These are phyloP conservation scores for Naganishia kalamii DNA, from an alignment of 768 basidiomycete species.

Conservation along the genomic window DNA sequence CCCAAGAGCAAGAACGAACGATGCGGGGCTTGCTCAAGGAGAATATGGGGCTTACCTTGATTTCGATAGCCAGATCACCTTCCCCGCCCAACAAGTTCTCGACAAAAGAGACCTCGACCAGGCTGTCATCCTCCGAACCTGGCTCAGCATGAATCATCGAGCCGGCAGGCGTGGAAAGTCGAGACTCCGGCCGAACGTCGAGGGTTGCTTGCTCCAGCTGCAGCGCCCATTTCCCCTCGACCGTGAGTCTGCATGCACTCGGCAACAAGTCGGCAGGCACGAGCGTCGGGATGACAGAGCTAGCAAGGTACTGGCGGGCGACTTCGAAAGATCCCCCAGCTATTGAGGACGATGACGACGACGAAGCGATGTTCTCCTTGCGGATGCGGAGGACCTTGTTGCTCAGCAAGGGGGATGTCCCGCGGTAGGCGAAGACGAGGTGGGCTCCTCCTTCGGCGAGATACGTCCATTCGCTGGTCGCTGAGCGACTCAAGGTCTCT, in stretches of 20 bases:
- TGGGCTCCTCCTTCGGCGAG: slow-evolving; percentile 88
- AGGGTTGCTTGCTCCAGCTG: neutral
- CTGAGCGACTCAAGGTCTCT: neutral
- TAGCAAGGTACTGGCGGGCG: neutral
- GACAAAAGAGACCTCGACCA: slow-evolving; percentile 62
- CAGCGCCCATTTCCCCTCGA: neutral
- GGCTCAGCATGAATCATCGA: neutral
- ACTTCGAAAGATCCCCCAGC: neutral
- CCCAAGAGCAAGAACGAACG: neutral
- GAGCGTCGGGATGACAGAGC: slow-evolving; percentile 58
- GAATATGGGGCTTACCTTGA: slow-evolving; percentile 61
- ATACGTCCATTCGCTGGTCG: slow-evolving; percentile 61
- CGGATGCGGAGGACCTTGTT: slow-evolving; percentile 70
- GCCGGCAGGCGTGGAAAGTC: neutral
- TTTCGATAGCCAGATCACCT: slow-evolving; percentile 64
- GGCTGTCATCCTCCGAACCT: slow-evolving; percentile 55
- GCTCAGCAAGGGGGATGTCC: slow-evolving; percentile 44
- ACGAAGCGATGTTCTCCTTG: slow-evolving; percentile 51
- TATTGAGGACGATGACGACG: neutral
- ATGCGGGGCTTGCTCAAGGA: neutral
- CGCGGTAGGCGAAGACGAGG: slow-evolving; percentile 75
- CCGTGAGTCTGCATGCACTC: slow-evolving; percentile 51
- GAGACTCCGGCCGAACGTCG: neutral
- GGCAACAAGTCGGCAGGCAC: slow-evolving; percentile 61
- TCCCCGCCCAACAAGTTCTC: slow-evolving; percentile 68